phyloP scores from a whole-genome alignment of 441 rosid genomes.

The Pelargonium exstipulatum region DNA sequence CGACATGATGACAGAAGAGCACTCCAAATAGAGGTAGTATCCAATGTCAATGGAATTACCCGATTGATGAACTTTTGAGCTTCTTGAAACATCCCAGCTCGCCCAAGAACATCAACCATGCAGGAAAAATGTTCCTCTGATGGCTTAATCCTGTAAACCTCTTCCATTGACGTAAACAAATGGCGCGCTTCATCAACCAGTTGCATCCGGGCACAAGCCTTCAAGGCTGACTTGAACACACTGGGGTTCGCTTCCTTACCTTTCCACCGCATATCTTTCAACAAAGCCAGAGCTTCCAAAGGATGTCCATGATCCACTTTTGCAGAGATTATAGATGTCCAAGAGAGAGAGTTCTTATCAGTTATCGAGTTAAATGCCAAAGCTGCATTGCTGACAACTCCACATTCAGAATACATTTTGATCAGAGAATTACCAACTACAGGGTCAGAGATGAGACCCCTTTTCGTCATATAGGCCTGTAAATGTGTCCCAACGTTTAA shows the following conservation, averaged over 20 bases:
- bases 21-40: slow-evolving; percentile 22
- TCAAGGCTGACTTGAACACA: slow-evolving; percentile 25
- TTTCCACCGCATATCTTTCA: slow-evolving; percentile 24
- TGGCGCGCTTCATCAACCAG: slow-evolving; percentile 22
- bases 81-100: slow-evolving; percentile 25
- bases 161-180: slow-evolving; percentile 24
- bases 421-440: slow-evolving; percentile 18
- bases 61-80: slow-evolving; percentile 21
- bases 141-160: slow-evolving; percentile 21
- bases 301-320: slow-evolving; percentile 29
- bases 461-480: slow-evolving; percentile 29
- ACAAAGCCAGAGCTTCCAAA: slow-evolving; percentile 23
- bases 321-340: slow-evolving; percentile 30
- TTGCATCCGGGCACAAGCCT: slow-evolving; percentile 25
- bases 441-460: slow-evolving; percentile 27
- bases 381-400: slow-evolving; percentile 21
- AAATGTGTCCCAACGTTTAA: slow-evolving; percentile 27
- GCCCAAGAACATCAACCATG: slow-evolving; percentile 26
- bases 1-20: slow-evolving; percentile 24
- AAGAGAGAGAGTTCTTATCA: slow-evolving; percentile 23
- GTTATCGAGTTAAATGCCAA: slow-evolving; percentile 18
- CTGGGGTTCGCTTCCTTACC: slow-evolving; percentile 16
- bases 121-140: slow-evolving; percentile 28
- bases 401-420: slow-evolving; percentile 25
- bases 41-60: slow-evolving; percentile 16